A percentile compares a stretch with the other conserved stretches of the same genome.
phyloP scores from a whole-genome alignment of 352 stramenopile genomes.

The Pythium grandisporangium region DNA sequence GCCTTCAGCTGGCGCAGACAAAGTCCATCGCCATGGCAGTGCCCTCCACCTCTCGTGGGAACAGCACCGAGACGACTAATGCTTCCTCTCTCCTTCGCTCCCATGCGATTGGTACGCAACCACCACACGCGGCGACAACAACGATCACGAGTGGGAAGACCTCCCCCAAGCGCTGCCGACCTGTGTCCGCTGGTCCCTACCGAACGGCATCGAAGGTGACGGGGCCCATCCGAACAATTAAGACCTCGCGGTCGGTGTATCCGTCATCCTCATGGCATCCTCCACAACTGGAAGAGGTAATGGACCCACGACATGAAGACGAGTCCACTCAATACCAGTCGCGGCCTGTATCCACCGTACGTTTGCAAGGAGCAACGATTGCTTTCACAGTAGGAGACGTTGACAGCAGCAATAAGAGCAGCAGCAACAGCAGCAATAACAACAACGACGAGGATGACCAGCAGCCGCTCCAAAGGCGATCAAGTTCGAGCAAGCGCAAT shows the following conservation, averaged over 20 bases:
- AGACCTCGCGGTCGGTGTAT: constrained; percentile 48
- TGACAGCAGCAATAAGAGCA: background rate
- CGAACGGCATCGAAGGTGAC: constrained; percentile 22
- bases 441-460: background rate
- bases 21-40: constrained; percentile 15
- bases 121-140: background rate
- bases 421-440: constrained; percentile 2
- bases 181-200: constrained; percentile 48
- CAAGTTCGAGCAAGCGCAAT: no score
- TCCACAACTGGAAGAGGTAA: no score
- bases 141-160: constrained; percentile 28
- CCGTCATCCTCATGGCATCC: constrained; percentile 11
- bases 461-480: no score
- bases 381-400: no score
- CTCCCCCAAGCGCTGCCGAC: constrained; percentile 54
- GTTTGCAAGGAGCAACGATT: no score
- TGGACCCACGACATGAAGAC: no score
- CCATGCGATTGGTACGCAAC: no score
- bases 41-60: no score
- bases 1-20: constrained; percentile 32
- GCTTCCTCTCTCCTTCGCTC: no score
- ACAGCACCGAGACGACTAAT: no score
- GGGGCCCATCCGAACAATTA: constrained; percentile 23
- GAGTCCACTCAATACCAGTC: no score
- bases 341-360: no score